Conservation (phyloP, 1,284 basidiomycete species). For the Sporisorium scitamineum region DNA sequence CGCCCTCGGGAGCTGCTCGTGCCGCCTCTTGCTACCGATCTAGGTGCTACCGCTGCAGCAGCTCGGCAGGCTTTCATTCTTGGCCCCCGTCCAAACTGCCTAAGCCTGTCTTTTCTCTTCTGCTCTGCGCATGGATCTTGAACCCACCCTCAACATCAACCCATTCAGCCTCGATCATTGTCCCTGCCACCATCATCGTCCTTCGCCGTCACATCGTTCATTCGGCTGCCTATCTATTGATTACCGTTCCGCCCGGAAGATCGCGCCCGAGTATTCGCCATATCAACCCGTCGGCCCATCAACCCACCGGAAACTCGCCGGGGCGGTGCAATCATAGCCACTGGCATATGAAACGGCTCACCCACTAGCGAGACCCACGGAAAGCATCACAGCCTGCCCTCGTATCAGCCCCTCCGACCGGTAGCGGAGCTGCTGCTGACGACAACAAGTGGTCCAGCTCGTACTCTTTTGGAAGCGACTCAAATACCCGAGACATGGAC, state of each 20-base stretch:
- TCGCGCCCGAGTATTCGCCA: background rate
- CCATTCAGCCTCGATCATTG: background rate
- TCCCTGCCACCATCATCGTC: background rate
- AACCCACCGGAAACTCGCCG: background rate
- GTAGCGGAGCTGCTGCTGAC: background rate
- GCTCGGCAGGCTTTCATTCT: background rate
- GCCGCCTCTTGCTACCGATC: background rate
- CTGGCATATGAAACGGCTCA: background rate
- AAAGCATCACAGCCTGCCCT: background rate
- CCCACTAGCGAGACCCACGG: background rate
- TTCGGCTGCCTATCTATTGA: background rate
- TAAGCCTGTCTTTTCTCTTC: background rate
- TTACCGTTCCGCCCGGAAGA: background rate
- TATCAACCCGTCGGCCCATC: background rate
- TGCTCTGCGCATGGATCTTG: background rate
- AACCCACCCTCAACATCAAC: background rate
- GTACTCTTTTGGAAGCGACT: background rate
- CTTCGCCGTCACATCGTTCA: background rate
- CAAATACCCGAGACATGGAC: background rate
- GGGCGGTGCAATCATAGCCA: background rate
- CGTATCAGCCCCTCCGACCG: too few species aligned
- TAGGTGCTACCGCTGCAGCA: background rate
- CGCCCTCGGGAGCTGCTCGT: slow-evolving; percentile 2
- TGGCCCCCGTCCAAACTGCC: background rate
- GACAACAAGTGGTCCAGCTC: background rate